These are phyloP conservation scores for Stygiomarasmius scandens DNA, from an alignment of 1,284 basidiomycete genomes.

Conservation along the genomic window DNA sequence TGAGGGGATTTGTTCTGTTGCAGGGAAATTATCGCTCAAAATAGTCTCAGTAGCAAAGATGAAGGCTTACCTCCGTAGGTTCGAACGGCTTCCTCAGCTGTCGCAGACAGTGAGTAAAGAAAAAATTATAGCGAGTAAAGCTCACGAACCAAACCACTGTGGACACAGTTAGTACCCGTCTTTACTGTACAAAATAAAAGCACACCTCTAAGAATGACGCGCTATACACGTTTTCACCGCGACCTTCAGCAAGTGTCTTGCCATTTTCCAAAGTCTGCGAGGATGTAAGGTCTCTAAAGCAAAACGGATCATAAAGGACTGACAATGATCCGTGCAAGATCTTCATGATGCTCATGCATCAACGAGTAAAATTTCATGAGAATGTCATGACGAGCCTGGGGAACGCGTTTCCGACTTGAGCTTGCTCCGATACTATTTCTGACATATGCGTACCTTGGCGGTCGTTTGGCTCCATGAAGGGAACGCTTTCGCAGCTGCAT, in stretches of 20 bases:
- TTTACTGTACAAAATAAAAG: not conserved
- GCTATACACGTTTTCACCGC: conserved; percentile 82
- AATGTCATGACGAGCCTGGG: conserved; percentile 78
- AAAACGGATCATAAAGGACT: conserved; percentile 28
- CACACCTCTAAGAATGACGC: conserved; percentile 83
- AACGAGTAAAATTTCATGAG: conserved; percentile 73
- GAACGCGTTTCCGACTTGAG: conserved; percentile 1
- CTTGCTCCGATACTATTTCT: conserved; percentile 1
- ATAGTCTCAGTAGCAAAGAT: not conserved
- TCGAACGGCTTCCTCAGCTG: conserved; percentile 87
- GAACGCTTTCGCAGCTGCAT: conserved; percentile 77
- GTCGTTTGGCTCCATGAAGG: conserved; percentile 82
- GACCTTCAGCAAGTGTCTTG: conserved; percentile 82
- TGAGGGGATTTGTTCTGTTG: conserved; percentile 80
- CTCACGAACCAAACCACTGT: conserved; percentile 75
- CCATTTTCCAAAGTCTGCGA: conserved; percentile 88
- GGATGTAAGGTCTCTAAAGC: conserved; percentile 26
- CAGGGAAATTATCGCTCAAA: conserved; percentile 9
- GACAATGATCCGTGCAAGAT: conserved; percentile 81
- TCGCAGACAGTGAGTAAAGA: conserved; percentile 1
- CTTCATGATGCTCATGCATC: conserved; percentile 81
- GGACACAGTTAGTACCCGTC: conserved; percentile 7
- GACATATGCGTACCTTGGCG: conserved; percentile 57
- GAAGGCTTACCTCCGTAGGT: conserved; percentile 69
- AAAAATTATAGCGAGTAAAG: not conserved